phyloP scores from a whole-genome alignment of 345 rosid genomes.

The Lepidium didymum region DNA sequence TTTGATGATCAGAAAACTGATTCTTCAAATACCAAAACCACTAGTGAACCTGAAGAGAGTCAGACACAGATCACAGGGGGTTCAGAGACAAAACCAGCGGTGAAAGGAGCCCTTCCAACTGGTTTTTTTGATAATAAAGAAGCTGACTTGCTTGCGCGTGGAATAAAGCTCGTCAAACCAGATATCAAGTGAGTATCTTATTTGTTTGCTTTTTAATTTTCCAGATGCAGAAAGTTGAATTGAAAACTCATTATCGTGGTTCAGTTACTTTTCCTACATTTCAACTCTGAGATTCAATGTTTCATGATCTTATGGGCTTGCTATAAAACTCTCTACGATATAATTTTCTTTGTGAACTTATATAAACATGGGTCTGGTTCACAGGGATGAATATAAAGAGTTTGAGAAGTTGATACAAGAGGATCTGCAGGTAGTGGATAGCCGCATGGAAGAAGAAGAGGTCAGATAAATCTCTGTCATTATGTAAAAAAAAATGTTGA shows the following conservation, averaged over 20 bases:
- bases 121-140: slow-evolving; percentile 95
- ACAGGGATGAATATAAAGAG: slow-evolving; percentile 91
- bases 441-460: slow-evolving; percentile 96
- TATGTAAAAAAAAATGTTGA: background rate
- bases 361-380: background rate
- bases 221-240: background rate
- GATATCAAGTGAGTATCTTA: slow-evolving; percentile 71
- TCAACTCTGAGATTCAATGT: background rate
- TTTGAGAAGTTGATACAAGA: slow-evolving; percentile 91
- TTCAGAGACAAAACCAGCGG: slow-evolving; percentile 34
- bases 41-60: slow-evolving; percentile 27
- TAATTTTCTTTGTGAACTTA: background rate
- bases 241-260: background rate
- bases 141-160: slow-evolving; percentile 95
- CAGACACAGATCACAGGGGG: slow-evolving; percentile 16
- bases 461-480: slow-evolving; percentile 26
- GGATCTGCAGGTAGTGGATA: slow-evolving; percentile 79
- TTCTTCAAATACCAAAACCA: slow-evolving; percentile 48
- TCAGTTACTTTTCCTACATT: background rate
- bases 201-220: background rate
- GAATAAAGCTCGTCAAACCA: slow-evolving; percentile 77
- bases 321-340: background rate
- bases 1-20: slow-evolving; percentile 65
- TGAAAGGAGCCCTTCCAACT: slow-evolving; percentile 75
- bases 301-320: background rate